phyloP scores from a whole-genome alignment of 2,329 filamentous ascomycete genomes.

The Cryphonectria naterciae region DNA sequence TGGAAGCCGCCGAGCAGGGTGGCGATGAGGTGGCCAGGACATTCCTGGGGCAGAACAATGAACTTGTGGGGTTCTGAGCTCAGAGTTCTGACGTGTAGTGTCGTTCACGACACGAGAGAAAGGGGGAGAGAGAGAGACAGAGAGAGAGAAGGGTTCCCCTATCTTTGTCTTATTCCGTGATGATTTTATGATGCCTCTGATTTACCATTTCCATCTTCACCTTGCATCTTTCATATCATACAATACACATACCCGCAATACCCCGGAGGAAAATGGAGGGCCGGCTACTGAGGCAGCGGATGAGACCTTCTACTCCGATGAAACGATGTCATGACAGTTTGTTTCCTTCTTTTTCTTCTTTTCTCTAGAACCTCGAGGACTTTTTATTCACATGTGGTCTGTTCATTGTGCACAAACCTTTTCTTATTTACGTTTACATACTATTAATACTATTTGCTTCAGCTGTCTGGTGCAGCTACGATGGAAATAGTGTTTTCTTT shows the following conservation, averaged over 20 bases:
- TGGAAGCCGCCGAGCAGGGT: slow-evolving; percentile 85
- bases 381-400: slow-evolving; percentile 6
- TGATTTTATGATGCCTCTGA: slow-evolving; percentile 11
- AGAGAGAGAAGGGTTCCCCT: not conserved
- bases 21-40: slow-evolving; percentile 83
- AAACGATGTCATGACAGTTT: slow-evolving; percentile 20
- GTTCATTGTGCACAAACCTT: not conserved
- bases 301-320: slow-evolving; percentile 12
- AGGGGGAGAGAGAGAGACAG: not conserved
- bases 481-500: not conserved
- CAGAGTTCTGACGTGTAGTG: not conserved
- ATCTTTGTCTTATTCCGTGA: not conserved
- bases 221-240: slow-evolving; percentile 16
- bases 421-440: not conserved
- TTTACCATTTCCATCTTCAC: slow-evolving; percentile 9
- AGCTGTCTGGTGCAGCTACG: slow-evolving; percentile 8
- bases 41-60: slow-evolving; percentile 69
- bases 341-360: not conserved
- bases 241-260: slow-evolving; percentile 24
- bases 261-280: slow-evolving; percentile 14
- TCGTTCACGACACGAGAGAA: not conserved
- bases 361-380: not conserved
- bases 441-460: slow-evolving; percentile 4
- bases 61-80: slow-evolving; percentile 23
- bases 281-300: not conserved